Evolutionary conservation across 2,329 filamentous ascomycete genomes (phyloP), one percentile per base, ranked within the genome.

Genomic region (Reticulascus tulasneorum): DNA sequence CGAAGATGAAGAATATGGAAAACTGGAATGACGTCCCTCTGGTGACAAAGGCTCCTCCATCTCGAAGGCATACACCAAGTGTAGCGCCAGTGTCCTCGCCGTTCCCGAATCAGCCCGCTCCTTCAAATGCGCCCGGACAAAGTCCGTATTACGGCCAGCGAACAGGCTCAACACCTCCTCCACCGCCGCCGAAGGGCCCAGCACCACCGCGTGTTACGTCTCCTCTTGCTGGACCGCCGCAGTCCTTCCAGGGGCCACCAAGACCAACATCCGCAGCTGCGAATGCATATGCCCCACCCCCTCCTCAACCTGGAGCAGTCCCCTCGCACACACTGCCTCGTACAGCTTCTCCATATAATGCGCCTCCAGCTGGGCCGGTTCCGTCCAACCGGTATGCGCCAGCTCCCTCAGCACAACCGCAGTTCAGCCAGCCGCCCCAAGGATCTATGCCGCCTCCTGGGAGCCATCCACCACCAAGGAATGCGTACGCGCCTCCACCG

Each of bases 21-120:
- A 84, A 86, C 50, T 98, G 93, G 93, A 98, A 98, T 50, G 93
- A 98, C 60, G 84, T 94, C 33, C 93, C 93, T 2, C 76, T 95
- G 52, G 85, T 97, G 29, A 73, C 78, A 29, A 87, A 91, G 66
- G 67, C 75, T 36, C 73, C 84, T n/a, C 75, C 77, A 11, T 75
- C 82, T 16, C 80, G 90, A 47, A 79, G 83, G 55, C 73, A 73
- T 29, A 96, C 91, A 1, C 88, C 90, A 3, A 79, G 73, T 37
- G 68, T 79, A 15, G 76, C 79, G 33, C 69, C 84, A 4, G 79
- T 89, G 33, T 78, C 73, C n/a, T 79, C 85, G 13, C 86, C 88
- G 8, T 94, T 93, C 67, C 74, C 79, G 3, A 77, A 77, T 48
- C 80, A 86, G 53, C n/a, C n/a, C n/a, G n/a, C n/a, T n/a, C n/a